Base-by-base conservation (phyloP, 768 basidiomycete genomes). In the Dioszegia aurantiaca region DNA sequence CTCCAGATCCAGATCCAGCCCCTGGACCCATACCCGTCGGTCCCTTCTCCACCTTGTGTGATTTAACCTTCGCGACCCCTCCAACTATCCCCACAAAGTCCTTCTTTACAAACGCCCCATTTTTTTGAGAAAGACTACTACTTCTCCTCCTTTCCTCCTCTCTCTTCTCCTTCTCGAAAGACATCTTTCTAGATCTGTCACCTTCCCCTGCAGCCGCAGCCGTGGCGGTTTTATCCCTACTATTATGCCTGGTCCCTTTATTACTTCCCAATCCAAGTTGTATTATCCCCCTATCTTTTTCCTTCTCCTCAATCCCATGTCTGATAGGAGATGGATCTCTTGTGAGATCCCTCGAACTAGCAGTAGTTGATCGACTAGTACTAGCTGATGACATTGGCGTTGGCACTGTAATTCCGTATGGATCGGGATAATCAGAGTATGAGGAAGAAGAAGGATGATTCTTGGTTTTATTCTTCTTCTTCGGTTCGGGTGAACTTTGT, bases 341-440 rank as follows among this genome's bases (percentile, higher is more conserved):
- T 1, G 54, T 43, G n/a, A 42, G 14, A 14, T 44, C 33, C 21
- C 19, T 43, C 12, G 54, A 55, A 23, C 46, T 58, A 19, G 37
- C 43, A n/a, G 12, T 37, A 10, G 24, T 54, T 14, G 56, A 43
- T 33, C 19, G 37, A 28, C 54, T 55, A 19, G 2, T 43, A 31
- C 40, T 30, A 4, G 9, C 40, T 8, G n/a, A n/a, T n/a, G 40
- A 42, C 40, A 17, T 48, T n/a, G 56, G 31, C 3, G 57, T 45
- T 12, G 58, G 27, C 19, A 40, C 47, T 51, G 39, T 14, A n/a
- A 67, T 65, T 3, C 69, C 69, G 28, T 67, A 67, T 23, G 69
- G 65, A 59, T 70, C 69, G 2, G 65, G 65, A 33, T 53, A 67
- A 55, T 67, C 67, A 41, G 58, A 41, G 19, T 49, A 24, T 4